Base-by-base conservation (phyloP, 2,329 filamentous ascomycete genomes). In the Sarocladium brachiariae region DNA sequence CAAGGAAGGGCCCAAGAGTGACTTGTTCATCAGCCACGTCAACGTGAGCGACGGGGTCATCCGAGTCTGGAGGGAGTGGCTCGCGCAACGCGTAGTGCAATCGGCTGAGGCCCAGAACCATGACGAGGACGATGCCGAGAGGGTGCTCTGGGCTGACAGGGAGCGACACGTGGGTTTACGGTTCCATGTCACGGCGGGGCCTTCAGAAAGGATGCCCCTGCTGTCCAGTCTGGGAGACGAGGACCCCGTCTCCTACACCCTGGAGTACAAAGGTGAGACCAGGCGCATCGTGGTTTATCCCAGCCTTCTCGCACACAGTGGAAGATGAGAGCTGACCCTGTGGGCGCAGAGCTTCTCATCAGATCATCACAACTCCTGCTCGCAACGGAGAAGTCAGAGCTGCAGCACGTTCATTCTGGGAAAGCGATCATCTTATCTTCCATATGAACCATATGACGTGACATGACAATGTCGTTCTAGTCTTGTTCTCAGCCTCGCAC, bases 21-120 rank as follows among this genome's bases (percentile, higher is more conserved):
- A 81, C 3, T 63, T 87, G 1, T 84, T 89, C 56, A 68, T 80
- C 50, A 83, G 76, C 59, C 80, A 82, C 54, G 76, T 84, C 49
- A 82, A 80, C 37, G 70, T 92, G 34, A 77, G 80, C 50, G 83
- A 90, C 51, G 74, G 83, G 1, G 77, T 89, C 4, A 70, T 89
- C 34, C 76, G 87, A 24, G 73, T 93, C 1, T 91, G 82, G 75
- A 77, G 86, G 49, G 71, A 83, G 14, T 93, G 88, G 87, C 69
- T 93, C 31, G 72, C 73, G 5, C 66, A 73, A 23, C 61, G 65
- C 57, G 64, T 69, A 2, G 51, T 43, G 25, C 25, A 19, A 16
- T 33, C 43, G 14, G 2, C 27, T 5, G 43, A 48, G 43, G 35
- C 37, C 19, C 34, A 33, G 25, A 30, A 21, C 4, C 13, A 6